Evolutionary conservation across 805 yeast species (phyloP), one percentile per base, ranked within the genome.

Genomic region (Blastobotrys parvus): DNA sequence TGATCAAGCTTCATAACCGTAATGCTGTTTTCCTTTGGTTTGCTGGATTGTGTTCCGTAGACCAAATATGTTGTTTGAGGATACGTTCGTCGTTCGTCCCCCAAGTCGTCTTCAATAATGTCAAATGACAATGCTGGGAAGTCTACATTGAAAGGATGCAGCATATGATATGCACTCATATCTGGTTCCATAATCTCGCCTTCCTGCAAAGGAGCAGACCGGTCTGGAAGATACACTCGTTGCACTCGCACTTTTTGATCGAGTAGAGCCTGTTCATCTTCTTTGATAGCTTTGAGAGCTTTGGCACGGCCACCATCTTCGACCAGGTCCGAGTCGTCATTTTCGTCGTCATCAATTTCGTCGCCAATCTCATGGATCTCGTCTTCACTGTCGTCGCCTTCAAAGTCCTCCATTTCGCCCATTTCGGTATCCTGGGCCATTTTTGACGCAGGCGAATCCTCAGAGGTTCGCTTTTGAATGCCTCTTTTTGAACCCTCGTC

Each of bases 111-210:
- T 4, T 95, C 95, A 42, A 92, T 66, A 17, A 92, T 68, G 58
- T 90, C 97, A 47, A 92, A 70, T 2, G 97, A 87, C 59, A 92
- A 67, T 66, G 97, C 88, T 10, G 98, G 97, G 97, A 97, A 92
- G 55, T 95, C 94, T 63, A 90, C 68, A 62, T 85, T 85, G 46
- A 90, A 86, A 55, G 84, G 85, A 63, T 92, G 98, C 45, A 92
- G 68, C 97, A 92, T 92, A 57, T 90, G 95, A 61, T 92, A 92
- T 2, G 90, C 96, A 5, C 88, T 70, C 36, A 95, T 95, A 65
- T 92, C 98, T 1, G 97, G 95, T 66, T 90, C 97, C 59, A 92
- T 71, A 10, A 83, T 94, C 68, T 92, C 97, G 66, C 87, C 95
- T 2, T 95, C 94, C 1, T 96, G 97, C 52, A 92, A 71, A 4